A percentile compares a stretch with the other conserved stretches of the same genome.
Conservation (phyloP, 2,329 filamentous ascomycete genomes). For the Fusarium tanahbumbuense region DNA sequence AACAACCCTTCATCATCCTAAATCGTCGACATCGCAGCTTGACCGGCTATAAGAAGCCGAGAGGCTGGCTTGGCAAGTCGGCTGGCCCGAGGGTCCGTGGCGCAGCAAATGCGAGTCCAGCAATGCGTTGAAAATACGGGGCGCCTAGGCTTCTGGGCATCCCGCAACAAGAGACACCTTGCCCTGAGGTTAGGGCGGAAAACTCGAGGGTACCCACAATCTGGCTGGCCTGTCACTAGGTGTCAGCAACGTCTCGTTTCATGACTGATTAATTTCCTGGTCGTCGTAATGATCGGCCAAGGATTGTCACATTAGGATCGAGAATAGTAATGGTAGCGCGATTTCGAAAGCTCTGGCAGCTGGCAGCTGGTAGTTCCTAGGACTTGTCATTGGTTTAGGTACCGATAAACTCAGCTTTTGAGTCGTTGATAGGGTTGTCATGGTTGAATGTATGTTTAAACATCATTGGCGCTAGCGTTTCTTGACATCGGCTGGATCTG, state of each 20-base stretch:
- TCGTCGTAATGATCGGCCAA: not conserved
- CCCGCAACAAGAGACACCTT: constrained; percentile 38
- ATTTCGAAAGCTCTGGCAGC: not conserved
- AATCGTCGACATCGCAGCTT: constrained; percentile 40
- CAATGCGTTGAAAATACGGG: constrained; percentile 46
- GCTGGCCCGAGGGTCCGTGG: constrained; percentile 47
- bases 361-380: not conserved
- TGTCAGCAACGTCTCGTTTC: constrained; percentile 29
- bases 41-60: constrained; percentile 48
- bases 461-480: constrained; percentile 43
- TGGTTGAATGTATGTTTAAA: constrained; percentile 45
- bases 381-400: not conserved
- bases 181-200: constrained; percentile 42
- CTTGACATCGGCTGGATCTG: constrained; percentile 47
- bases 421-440: constrained; percentile 45
- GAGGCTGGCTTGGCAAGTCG: constrained; percentile 48
- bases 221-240: constrained; percentile 29
- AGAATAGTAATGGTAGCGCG: not conserved
- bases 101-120: constrained; percentile 44
- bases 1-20: constrained; percentile 31
- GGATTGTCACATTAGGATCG: not conserved
- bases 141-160: constrained; percentile 41
- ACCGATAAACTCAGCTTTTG: constrained; percentile 23
- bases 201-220: constrained; percentile 38
- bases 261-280: constrained; percentile 11